Base-by-base conservation (phyloP, 768 basidiomycete genomes). In the Auricularia heimuer region DNA sequence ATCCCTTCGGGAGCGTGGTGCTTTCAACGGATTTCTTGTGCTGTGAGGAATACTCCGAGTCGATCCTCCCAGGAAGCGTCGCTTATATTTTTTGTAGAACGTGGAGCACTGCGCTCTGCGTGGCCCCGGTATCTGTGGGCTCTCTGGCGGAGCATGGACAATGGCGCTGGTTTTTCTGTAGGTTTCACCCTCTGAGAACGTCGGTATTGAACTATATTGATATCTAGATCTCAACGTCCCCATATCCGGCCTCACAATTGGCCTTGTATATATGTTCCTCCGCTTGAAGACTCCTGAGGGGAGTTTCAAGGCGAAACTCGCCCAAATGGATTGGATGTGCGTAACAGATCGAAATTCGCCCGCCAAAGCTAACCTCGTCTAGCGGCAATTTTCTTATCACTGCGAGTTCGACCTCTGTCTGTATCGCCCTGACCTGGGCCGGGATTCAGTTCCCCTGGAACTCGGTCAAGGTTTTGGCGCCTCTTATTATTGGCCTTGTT, bases 361-460 rank as follows among this genome's bases (percentile, higher is more conserved):
- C 71, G 63, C 47, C 70, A 34, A 33, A 73, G n/a, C 68, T 73
- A 51, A 62, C 70, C 60, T 71, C 66, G 12, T 67, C 66, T 45
- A 79, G 80, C 24, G 77, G 78, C 6, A 79, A 77, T 54, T 11
- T 72, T 3, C 54, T 78, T 4, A 65, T 80, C 16, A 74, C 75
- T 39, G 64, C 68, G 1, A 71, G 72, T 34, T 74, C 75, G 0
- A 69, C 71, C 3, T 68, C 73, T 34, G 65, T 66, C 29, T 69
- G 72, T 7, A 69, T 79, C 44, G 76, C 71, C 14, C 64, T 79
- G 61, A 76, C 79, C 8, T 77, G 76, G 80, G 83, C 77, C 2
- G 82, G 83, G 6, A 71, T 75, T 4, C 67, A 69, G 2, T 79
- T 73, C 62, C 66, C 77, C 0, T 83, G 82, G 82, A 63, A 67